Conservation (phyloP, 306 rosid species). For the Purshia tridentata region DNA sequence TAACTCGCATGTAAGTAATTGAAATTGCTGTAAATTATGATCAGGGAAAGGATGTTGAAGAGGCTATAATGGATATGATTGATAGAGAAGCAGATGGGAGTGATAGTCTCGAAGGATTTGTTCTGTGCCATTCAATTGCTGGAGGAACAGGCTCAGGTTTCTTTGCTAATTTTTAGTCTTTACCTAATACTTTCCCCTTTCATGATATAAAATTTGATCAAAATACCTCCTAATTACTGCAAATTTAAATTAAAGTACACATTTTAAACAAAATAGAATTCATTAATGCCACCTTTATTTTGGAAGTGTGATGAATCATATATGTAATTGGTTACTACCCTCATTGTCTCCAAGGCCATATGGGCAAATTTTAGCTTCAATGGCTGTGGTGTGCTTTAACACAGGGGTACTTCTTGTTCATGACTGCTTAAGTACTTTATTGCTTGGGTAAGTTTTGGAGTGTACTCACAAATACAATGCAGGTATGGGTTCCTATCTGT, state of each 20-base stretch:
- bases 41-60: conserved; percentile 97
- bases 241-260: background rate
- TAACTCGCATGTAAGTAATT: background rate
- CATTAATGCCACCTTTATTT: background rate
- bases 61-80: conserved; percentile 99
- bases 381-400: background rate
- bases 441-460: background rate
- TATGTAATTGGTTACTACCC: background rate
- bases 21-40: conserved; percentile 28
- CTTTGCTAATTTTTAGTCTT: conserved; percentile 14
- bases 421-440: background rate
- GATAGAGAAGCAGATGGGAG: conserved; percentile 99
- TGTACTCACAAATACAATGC: conserved; percentile 17
- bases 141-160: conserved; percentile 99
- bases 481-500: conserved; percentile 97
- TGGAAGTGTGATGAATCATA: background rate
- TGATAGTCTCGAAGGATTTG: conserved; percentile 99
- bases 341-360: background rate
- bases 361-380: background rate
- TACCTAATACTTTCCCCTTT: background rate
- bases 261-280: background rate
- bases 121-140: conserved; percentile 94
- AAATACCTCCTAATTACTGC: background rate
- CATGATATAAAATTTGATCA: background rate
- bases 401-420: background rate